Evolutionary conservation across 257 asterid species (phyloP).

Genomic region (Lavandula angustifolia): DNA sequence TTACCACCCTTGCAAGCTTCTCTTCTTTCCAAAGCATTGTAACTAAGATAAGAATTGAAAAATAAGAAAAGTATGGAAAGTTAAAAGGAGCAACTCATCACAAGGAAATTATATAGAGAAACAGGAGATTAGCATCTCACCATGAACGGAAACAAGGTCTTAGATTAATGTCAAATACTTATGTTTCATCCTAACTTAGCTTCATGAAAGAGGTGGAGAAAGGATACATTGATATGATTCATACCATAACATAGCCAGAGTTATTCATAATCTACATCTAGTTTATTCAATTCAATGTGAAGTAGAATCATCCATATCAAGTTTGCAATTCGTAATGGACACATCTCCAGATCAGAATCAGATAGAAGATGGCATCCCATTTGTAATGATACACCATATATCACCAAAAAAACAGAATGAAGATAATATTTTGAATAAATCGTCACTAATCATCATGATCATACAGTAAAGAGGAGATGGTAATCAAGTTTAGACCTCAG

Average conservation of each 20-base stretch:
- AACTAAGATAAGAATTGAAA: slow-evolving; percentile 38
- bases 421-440: background rate
- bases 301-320: background rate
- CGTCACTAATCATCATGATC: no score
- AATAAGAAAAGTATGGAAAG: background rate
- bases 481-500: background rate
- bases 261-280: background rate
- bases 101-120: background rate
- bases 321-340: background rate
- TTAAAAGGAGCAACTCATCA: background rate
- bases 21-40: slow-evolving; percentile 89
- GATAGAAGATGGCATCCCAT: background rate
- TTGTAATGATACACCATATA: background rate
- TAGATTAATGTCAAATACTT: background rate
- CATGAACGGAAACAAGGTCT: background rate
- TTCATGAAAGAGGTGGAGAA: background rate
- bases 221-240: slow-evolving; percentile 10
- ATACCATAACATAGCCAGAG: background rate
- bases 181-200: background rate
- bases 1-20: slow-evolving; percentile 86
- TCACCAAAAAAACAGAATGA: background rate
- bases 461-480: background rate
- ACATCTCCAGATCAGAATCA: background rate
- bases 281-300: background rate
- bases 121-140: background rate